Evolutionary conservation across 176 grass and related monocot genomes (phyloP), one percentile per base, ranked within the genome.

Genomic region (Zizania latifolia): DNA sequence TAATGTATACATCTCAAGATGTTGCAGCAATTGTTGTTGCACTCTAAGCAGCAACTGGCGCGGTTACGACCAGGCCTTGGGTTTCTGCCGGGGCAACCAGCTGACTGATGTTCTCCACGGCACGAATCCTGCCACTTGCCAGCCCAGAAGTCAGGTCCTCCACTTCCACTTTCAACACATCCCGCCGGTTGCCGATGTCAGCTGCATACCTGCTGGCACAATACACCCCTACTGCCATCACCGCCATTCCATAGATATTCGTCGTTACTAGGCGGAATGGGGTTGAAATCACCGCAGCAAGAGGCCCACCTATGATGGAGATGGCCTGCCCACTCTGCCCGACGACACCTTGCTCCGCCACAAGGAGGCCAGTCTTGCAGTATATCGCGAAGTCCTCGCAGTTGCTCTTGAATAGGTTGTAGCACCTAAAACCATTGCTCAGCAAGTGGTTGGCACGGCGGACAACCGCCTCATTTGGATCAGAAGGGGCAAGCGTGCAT

Each of bases 311-410:
- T 0, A 82, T 82, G 39, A 90, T 78, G 14, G 87, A 90, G 54
- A 82, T 66, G 31, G 79, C 67, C 81, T 90, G 91, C 19, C 87
- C 87, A 10, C 91, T 93, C 62, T 88, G 87, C 28, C 91, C 91
- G 3, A 93, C 78, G 1, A 73, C 83, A 24, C 86, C 79, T 16
- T 65, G 71, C 58, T 85, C 83, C 1, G 81, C 84, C 10, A 90
- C 84, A 53, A 93, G 87, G 34, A 87, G 81, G 13, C 87, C 91
- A 3, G 91, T 93, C 74, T 90, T 93, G 87, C 91, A 93, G 58
- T 93, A 93, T 56, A 93, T 90, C 1, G 91, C 87, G 0, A 93
- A 93, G 59, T 93, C 91, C 74, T 93, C 91, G 0, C 91, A 93
- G 74, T 93, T 93, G 75, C 62, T 93, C 82, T 93, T 93, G 58